Evolutionary conservation across 1,284 basidiomycete genomes (phyloP), one percentile per base, ranked within the genome.

Genomic region (Ustilago nuda): DNA sequence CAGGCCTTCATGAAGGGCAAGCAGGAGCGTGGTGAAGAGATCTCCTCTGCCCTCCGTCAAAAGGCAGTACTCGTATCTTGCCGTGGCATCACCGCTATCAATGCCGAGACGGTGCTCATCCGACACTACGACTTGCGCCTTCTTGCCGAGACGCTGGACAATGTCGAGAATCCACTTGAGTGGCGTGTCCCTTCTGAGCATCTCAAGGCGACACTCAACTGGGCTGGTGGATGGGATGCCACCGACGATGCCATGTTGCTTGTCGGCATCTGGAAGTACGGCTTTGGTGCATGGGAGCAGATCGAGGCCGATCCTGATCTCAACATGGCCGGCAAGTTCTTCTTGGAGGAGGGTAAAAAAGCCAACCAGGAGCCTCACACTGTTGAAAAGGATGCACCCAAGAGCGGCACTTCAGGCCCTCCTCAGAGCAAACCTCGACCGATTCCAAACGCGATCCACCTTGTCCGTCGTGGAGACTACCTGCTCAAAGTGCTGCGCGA

Each of bases 231-330:
- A 45, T 99, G 97, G 97, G 91, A 91, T n/a, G 90, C 92, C 36
- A 90, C 91, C 71, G 94, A 99, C 75, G 97, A 99, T 86, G 92
- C 95, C 2, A 93, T 94, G 90, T 89, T 99, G 13, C 89, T 99
- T 30, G 91, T 98, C 57, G 97, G 97, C 35, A 94, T 97, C 19
- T 98, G 90, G 89, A 86, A 92, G 55, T 93, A 99, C 81, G 97
- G 97, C 30, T 97, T 99, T 85, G 95, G 95, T 19, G 94, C 93
- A 78, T 99, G 97, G 97, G 97, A 99, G 85, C 89, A 90, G 51
- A 98, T 99, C 89, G 91, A 92, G 82, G 93, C 93, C 84, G 97
- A 99, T 86, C 87, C 91, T 3, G 90, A 91, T 62, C 91, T 99
- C 3, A 91, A 91, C 4, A 89, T 99, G 19, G 89, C 91, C 3